Conservation (phyloP, 805 yeast species). For the Wickerhamomyces alni region DNA sequence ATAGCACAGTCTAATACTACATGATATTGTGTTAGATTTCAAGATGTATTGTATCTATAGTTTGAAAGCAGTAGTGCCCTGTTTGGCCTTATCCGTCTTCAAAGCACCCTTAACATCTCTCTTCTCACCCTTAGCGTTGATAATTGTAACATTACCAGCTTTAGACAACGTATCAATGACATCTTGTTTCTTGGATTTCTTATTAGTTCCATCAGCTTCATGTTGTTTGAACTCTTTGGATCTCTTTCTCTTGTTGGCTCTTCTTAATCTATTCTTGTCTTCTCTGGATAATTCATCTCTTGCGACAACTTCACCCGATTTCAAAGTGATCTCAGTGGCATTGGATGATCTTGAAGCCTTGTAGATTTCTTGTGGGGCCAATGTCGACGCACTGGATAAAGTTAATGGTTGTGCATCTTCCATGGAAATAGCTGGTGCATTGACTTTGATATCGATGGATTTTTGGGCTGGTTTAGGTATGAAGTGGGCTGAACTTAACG, state of each 20-base stretch:
- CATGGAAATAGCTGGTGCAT: constrained; percentile 78
- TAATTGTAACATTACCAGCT: constrained; percentile 73
- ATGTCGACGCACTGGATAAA: constrained; percentile 59
- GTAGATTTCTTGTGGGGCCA: constrained; percentile 95
- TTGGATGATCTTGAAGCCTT: constrained; percentile 40
- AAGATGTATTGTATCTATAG: constrained; percentile 1
- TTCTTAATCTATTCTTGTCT: constrained; percentile 80
- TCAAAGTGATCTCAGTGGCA: constrained; percentile 59
- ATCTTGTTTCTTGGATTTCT: constrained; percentile 51
- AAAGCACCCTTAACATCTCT: constrained; percentile 67
- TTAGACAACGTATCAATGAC: constrained; percentile 65
- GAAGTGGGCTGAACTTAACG: constrained; percentile 90
- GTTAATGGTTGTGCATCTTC: constrained; percentile 96
- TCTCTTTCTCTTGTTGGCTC: constrained; percentile 80
- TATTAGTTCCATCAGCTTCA: constrained; percentile 28
- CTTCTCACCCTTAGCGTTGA: constrained; percentile 70
- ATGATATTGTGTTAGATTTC: too few relatives aligned
- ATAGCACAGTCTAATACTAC: not conserved
- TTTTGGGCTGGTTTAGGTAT: constrained; percentile 87
- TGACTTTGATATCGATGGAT: constrained; percentile 73
- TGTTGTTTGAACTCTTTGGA: constrained; percentile 42
- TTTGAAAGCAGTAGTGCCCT: constrained; percentile 20
- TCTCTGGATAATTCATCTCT: constrained; percentile 78
- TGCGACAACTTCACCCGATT: constrained; percentile 74
- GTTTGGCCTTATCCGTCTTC: constrained; percentile 34